phyloP scores from a whole-genome alignment of 2,329 filamentous ascomycete species.

The Claviceps pusilla region DNA sequence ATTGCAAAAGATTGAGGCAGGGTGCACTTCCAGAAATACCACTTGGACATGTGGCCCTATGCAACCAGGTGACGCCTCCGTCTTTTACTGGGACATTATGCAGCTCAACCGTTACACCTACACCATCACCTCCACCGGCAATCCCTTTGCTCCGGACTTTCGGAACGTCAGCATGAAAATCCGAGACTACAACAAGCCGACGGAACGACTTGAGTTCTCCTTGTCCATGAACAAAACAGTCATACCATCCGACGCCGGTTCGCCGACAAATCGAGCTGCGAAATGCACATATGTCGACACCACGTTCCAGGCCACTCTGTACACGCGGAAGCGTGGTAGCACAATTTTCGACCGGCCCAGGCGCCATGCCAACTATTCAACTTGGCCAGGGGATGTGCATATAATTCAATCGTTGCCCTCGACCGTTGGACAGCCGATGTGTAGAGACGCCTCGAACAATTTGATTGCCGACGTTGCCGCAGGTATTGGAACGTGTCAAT shows the following conservation, averaged over 20 bases:
- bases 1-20: slow-evolving; percentile 35
- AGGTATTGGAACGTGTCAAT: slow-evolving; percentile 22
- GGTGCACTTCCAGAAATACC: slow-evolving; percentile 41
- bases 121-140: slow-evolving; percentile 36
- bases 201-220: slow-evolving; percentile 44
- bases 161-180: slow-evolving; percentile 33
- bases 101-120: slow-evolving; percentile 25
- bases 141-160: slow-evolving; percentile 43
- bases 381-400: slow-evolving; percentile 45
- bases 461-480: slow-evolving; percentile 23
- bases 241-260: slow-evolving; percentile 29
- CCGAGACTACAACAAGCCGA: slow-evolving; percentile 28
- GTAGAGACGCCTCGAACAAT: slow-evolving; percentile 26
- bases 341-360: slow-evolving; percentile 7
- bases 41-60: slow-evolving; percentile 51
- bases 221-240: slow-evolving; percentile 37
- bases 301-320: slow-evolving; percentile 40
- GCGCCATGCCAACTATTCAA: slow-evolving; percentile 6
- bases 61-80: slow-evolving; percentile 26
- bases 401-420: slow-evolving; percentile 34
- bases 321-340: slow-evolving; percentile 30
- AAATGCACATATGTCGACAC: slow-evolving; percentile 46
- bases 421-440: slow-evolving; percentile 33
- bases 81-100: slow-evolving; percentile 48
- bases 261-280: slow-evolving; percentile 26